phyloP scores from a whole-genome alignment of 345 rosid genomes.

The Citrus inodora region DNA sequence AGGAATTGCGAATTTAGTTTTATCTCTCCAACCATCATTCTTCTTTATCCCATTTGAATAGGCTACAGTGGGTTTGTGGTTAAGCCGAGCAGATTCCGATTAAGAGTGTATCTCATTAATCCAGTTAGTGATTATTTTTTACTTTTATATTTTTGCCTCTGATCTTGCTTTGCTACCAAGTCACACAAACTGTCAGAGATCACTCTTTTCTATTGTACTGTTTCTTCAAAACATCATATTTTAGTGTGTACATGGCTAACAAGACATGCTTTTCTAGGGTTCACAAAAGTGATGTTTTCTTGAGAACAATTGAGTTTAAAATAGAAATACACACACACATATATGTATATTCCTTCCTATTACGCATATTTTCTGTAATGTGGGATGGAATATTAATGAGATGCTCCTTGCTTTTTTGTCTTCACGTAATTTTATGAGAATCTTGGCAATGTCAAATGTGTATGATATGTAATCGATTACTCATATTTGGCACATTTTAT shows the following conservation, averaged over 20 bases:
- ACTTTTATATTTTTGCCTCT: neutral
- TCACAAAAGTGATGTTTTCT: neutral
- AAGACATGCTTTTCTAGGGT: neutral
- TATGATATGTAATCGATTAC: neutral
- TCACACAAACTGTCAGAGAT: neutral
- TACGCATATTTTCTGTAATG: neutral
- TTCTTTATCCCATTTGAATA: neutral
- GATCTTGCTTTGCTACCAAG: neutral
- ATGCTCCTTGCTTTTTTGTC: neutral
- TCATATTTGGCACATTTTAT: neutral
- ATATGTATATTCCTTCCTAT: too few relatives aligned
- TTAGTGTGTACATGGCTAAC: neutral
- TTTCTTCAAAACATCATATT: neutral
- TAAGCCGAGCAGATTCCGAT: neutral
- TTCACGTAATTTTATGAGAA: neutral
- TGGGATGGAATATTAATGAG: neutral
- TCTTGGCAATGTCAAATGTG: neutral
- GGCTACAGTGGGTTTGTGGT: neutral
- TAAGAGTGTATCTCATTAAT: neutral
- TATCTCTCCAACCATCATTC: neutral
- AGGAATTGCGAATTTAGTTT: neutral
- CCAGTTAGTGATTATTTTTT: neutral
- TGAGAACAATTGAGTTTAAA: too few relatives aligned
- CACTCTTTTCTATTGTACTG: neutral
- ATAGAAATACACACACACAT: too few relatives aligned